Conservation (phyloP, 257 asterid genomes). For the Solanum pimpinellifolium region DNA sequence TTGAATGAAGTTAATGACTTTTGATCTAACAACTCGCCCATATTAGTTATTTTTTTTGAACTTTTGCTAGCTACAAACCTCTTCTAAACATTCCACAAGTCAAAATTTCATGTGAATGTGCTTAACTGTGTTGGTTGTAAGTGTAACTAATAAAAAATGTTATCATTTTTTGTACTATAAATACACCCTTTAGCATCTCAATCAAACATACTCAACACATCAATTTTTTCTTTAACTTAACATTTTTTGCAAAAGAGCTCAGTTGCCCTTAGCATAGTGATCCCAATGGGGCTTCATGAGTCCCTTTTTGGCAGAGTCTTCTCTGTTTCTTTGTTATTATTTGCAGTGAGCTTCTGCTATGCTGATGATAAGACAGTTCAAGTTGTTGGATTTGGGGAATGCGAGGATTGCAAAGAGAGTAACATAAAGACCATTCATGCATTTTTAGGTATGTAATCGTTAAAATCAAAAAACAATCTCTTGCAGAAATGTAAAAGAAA, state of each 20-base stretch:
- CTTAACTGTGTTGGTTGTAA: conserved; percentile 38
- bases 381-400: conserved; percentile 44
- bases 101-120: conserved; percentile 43
- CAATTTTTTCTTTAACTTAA: not conserved
- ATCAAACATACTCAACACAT: not conserved
- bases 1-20: not conserved
- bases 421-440: conserved; percentile 28
- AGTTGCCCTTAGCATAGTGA: not conserved
- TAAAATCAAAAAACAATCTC: not conserved
- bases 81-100: not conserved
- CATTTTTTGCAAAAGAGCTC: not conserved
- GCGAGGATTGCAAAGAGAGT: conserved; percentile 39
- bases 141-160: not conserved
- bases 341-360: conserved; percentile 21
- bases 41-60: not conserved
- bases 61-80: not conserved
- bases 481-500: not conserved
- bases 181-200: not conserved
- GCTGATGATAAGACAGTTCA: conserved; percentile 29
- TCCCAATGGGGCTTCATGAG: conserved; percentile 35
- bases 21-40: not conserved
- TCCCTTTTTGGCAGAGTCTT: conserved; percentile 21
- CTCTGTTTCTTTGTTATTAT: conserved; percentile 9
- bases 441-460: conserved; percentile 24
- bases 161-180: not conserved